phyloP scores from a whole-genome alignment of 2,329 filamentous ascomycete genomes.

The Xylariomycetidae sp. region DNA sequence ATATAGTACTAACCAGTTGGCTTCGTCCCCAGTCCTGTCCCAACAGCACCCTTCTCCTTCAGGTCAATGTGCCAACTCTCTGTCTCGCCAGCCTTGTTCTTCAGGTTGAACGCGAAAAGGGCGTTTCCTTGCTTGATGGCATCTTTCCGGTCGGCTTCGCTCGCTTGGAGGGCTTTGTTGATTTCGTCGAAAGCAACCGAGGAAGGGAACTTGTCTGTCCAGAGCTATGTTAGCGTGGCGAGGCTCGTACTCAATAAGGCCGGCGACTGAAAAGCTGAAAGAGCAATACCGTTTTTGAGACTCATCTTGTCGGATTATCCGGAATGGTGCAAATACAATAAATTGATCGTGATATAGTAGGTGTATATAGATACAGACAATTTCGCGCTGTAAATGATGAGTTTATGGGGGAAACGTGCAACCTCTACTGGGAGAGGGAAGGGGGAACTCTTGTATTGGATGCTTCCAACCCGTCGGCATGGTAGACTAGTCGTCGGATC shows the following conservation, averaged over 20 bases:
- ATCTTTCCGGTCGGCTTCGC: slow-evolving; percentile 69
- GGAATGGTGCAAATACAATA: background rate
- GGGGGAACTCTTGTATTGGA: slow-evolving; percentile 11
- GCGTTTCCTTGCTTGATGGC: slow-evolving; percentile 86
- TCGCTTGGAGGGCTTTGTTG: slow-evolving; percentile 62
- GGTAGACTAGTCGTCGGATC: too few species aligned
- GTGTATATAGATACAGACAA: slow-evolving; percentile 2
- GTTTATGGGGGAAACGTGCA: background rate
- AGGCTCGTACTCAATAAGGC: too few species aligned
- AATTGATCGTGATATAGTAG: too few species aligned
- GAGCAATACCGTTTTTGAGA: slow-evolving; percentile 62
- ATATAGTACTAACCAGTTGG: slow-evolving; percentile 63
- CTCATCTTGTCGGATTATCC: slow-evolving; percentile 49
- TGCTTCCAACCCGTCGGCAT: slow-evolving; percentile 1
- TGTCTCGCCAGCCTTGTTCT: slow-evolving; percentile 76
- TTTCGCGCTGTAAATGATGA: slow-evolving; percentile 1
- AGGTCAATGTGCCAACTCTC: slow-evolving; percentile 94
- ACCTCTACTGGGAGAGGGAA: slow-evolving; percentile 1
- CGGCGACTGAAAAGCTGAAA: too few species aligned
- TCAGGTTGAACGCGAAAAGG: slow-evolving; percentile 87
- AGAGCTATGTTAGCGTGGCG: background rate
- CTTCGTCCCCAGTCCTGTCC: slow-evolving; percentile 73
- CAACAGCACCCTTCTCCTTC: slow-evolving; percentile 81
- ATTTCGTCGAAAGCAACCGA: slow-evolving; percentile 91
- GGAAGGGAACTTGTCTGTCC: slow-evolving; percentile 74